Percentiles rank a stretch among this genome's conserved stretches.
Conservation (phyloP, 345 rosid species). For the Eucalyptus curtisii region DNA sequence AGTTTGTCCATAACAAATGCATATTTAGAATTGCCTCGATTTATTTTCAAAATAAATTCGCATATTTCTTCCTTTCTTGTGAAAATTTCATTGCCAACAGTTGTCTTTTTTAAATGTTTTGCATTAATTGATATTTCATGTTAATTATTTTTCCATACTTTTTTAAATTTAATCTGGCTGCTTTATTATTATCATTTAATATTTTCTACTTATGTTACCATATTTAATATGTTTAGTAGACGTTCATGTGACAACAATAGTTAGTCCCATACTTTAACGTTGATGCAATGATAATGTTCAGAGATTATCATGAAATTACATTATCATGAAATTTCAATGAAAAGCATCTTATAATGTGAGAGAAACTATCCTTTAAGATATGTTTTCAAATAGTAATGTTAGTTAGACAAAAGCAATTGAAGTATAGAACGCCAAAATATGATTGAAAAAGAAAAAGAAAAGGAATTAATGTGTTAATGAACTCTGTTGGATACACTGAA, state of each 20-base stretch:
- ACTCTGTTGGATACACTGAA: fast-evolving
- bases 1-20: background rate
- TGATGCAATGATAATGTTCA: background rate
- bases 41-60: too few relatives aligned
- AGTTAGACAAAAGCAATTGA: background rate
- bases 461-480: background rate
- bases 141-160: background rate
- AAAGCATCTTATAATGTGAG: background rate
- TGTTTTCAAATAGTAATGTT: background rate
- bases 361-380: background rate
- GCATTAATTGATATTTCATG: background rate
- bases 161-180: background rate
- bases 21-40: background rate
- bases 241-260: background rate
- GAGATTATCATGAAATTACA: too few relatives aligned
- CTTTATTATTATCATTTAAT: too few relatives aligned
- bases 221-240: too few relatives aligned
- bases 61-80: background rate
- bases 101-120: too few relatives aligned
- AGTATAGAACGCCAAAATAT: background rate
- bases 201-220: too few relatives aligned
- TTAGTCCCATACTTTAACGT: background rate
- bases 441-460: background rate
- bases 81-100: background rate
- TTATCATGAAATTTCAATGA: background rate